A percentile compares a stretch with the other conserved stretches of the same genome.
These are phyloP conservation scores for Nissolia schottii DNA, from an alignment of 306 rosid genomes.

Conservation along the genomic window DNA sequence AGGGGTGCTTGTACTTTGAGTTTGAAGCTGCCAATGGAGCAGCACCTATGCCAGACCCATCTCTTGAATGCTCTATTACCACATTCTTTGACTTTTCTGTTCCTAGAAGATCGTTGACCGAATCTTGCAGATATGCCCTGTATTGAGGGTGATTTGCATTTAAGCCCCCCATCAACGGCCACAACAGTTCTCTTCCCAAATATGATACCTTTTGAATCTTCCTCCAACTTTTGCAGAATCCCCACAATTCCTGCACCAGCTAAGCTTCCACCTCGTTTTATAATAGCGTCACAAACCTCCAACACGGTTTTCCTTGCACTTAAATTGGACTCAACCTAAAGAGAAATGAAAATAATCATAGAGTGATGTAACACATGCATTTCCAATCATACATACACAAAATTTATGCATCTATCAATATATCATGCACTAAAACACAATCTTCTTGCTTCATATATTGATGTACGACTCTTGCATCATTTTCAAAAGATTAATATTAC, in stretches of 20 bases:
- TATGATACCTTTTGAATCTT: conserved; percentile 50
- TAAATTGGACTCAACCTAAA: conserved; percentile 60
- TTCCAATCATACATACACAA: neutral
- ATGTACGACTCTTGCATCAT: neutral
- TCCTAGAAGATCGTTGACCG: conserved; percentile 66
- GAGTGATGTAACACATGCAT: neutral
- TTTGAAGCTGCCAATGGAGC: conserved; percentile 95
- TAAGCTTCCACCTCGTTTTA: conserved; percentile 82
- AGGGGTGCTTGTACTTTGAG: conserved; percentile 51
- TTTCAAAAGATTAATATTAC: neutral
- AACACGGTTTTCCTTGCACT: conserved; percentile 61
- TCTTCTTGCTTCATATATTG: neutral
- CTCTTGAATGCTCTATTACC: conserved; percentile 66
- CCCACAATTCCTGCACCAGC: conserved; percentile 98
- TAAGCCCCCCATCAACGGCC: conserved; percentile 93
- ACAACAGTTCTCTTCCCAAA: conserved; percentile 85
- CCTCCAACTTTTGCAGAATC: conserved; percentile 80
- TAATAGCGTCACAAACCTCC: conserved; percentile 83
- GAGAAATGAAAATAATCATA: neutral
- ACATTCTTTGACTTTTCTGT: conserved; percentile 53
- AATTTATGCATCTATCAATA: neutral
- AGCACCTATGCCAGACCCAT: conserved; percentile 95
- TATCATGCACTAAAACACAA: neutral
- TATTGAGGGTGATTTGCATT: conserved; percentile 83
- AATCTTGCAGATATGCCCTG: conserved; percentile 52